These are phyloP conservation scores for Leccinellum albellum DNA, from an alignment of 768 basidiomycete genomes.

Conservation along the genomic window DNA sequence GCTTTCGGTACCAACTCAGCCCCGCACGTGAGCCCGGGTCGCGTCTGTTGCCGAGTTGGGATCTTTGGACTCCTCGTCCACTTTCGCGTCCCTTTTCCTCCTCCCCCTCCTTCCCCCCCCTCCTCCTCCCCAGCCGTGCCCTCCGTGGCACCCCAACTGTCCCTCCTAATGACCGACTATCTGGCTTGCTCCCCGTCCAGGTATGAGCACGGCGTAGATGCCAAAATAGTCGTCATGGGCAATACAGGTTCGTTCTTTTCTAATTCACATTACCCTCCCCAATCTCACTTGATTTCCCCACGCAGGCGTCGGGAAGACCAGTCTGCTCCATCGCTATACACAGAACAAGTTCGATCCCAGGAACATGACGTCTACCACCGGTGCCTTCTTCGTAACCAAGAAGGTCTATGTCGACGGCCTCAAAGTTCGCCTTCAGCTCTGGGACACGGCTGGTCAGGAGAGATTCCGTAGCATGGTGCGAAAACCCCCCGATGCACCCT, in stretches of 20 bases:
- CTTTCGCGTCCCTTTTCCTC: slow-evolving; percentile 30
- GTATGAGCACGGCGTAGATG: slow-evolving; percentile 84
- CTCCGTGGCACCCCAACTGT: slow-evolving; percentile 42
- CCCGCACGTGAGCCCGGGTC: slow-evolving; percentile 34
- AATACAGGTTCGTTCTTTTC: slow-evolving; percentile 49
- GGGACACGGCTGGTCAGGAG: slow-evolving; percentile 95
- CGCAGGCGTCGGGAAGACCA: slow-evolving; percentile 88
- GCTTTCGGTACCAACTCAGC: neutral
- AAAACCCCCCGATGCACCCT: slow-evolving; percentile 7
- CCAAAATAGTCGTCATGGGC: slow-evolving; percentile 95
- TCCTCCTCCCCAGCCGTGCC: slow-evolving; percentile 37
- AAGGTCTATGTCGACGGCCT: slow-evolving; percentile 82
- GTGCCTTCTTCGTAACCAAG: slow-evolving; percentile 92
- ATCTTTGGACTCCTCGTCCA: too few relatives aligned
- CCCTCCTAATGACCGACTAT: slow-evolving; percentile 52
- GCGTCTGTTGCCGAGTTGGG: slow-evolving; percentile 26
- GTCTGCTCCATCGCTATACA: slow-evolving; percentile 85
- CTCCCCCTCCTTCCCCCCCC: slow-evolving; percentile 30
- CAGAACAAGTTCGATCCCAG: slow-evolving; percentile 87
- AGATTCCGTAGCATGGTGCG: slow-evolving; percentile 85
- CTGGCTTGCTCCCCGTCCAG: slow-evolving; percentile 53
- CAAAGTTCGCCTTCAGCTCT: slow-evolving; percentile 82
- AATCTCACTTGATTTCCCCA: slow-evolving; percentile 13
- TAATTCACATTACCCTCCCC: slow-evolving; percentile 7
- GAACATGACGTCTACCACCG: slow-evolving; percentile 86